A percentile compares a stretch with the other conserved stretches of the same genome.
These are phyloP conservation scores for Cardamine chenopodiifolia DNA, from an alignment of 345 rosid genomes.

Conservation along the genomic window DNA sequence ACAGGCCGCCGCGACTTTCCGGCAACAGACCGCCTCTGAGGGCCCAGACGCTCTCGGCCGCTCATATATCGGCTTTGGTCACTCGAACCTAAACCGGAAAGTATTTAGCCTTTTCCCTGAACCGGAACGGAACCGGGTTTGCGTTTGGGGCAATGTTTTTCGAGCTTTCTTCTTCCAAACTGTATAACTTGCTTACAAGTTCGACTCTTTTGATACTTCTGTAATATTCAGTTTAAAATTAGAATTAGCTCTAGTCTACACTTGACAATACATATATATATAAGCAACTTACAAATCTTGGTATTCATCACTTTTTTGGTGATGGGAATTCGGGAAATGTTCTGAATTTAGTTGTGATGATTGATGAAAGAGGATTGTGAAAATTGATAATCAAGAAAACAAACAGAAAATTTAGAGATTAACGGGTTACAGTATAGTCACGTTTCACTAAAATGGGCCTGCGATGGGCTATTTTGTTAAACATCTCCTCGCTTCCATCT, in stretches of 20 bases:
- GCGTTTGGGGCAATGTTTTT: constrained; percentile 24
- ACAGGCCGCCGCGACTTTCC: constrained; percentile 34
- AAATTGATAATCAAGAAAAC: not conserved
- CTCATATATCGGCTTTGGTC: constrained; percentile 41
- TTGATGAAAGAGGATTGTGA: not conserved
- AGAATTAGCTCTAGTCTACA: not conserved
- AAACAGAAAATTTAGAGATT: not conserved
- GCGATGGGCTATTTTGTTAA: too few relatives aligned
- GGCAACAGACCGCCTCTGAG: constrained; percentile 31
- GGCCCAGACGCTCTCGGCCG: constrained; percentile 43
- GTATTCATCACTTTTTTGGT: not conserved
- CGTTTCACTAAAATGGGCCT: not conserved
- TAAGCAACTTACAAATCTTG: not conserved
- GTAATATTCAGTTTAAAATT: constrained; percentile 16
- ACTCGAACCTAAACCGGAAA: constrained; percentile 35
- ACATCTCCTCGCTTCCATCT: too few relatives aligned
- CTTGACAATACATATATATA: not conserved
- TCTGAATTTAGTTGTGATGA: not conserved
- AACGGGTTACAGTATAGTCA: not conserved
- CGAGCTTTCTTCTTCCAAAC: constrained; percentile 7
- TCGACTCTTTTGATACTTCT: constrained; percentile 12
- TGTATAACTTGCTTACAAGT: constrained; percentile 2
- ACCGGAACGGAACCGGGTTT: constrained; percentile 23
- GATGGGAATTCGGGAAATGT: too few relatives aligned
- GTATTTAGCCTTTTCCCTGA: not conserved